Percentiles rank a stretch among this genome's conserved stretches.
Evolutionary conservation across 2,329 filamentous ascomycete genomes (phyloP).

Genomic region (Diaporthe citriasiana): DNA sequence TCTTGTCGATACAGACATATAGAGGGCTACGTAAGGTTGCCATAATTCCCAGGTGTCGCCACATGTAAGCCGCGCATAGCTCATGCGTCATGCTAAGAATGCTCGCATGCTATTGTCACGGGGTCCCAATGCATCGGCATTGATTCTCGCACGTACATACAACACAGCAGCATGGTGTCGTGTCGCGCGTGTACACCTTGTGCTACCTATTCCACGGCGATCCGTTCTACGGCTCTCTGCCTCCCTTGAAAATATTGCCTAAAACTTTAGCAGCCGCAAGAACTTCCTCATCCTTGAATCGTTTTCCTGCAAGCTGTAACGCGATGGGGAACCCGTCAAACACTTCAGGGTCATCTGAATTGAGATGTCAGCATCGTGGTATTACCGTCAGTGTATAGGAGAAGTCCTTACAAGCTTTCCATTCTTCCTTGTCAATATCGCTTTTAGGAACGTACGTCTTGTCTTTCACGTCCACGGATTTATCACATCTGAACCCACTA

Average conservation of each 20-base stretch:
- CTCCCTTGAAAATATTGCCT: conserved; percentile 31
- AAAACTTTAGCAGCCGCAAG: conserved; percentile 37
- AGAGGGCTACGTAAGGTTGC: neutral
- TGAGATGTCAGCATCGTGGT: neutral
- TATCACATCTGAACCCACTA: conserved; percentile 40
- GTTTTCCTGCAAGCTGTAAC: conserved; percentile 41
- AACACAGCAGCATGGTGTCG: accelerated
- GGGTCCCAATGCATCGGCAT: no score
- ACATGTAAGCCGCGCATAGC: neutral
- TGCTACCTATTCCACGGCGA: accelerated
- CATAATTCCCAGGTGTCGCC: no score
- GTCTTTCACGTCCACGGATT: conserved; percentile 31
- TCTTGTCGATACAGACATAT: neutral
- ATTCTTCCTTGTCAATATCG: conserved; percentile 36
- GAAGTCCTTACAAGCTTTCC: conserved; percentile 36
- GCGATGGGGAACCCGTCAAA: conserved; percentile 42
- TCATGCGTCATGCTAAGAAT: neutral
- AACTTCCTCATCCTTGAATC: conserved; percentile 39
- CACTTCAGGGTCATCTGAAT: conserved; percentile 37
- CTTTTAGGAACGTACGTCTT: conserved; percentile 32
- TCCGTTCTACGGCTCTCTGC: neutral
- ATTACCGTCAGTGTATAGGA: no score
- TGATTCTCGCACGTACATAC: no score
- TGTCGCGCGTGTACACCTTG: neutral
- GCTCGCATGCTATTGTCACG: neutral